phyloP scores from a whole-genome alignment of 164 flowering plant genomes.

The Piper longum region DNA sequence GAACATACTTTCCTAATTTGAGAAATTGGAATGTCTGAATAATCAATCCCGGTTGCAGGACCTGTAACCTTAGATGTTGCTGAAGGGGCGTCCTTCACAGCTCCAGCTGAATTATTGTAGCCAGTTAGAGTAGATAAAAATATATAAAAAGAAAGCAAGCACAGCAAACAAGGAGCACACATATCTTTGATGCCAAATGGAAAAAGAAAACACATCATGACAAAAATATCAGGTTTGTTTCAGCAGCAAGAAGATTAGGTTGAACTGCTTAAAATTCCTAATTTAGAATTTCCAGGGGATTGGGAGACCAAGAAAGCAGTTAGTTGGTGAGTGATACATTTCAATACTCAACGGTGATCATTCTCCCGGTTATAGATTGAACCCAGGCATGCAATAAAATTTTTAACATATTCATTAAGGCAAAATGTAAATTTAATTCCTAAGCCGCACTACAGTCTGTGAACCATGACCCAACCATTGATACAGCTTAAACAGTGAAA shows the following conservation, averaged over 20 bases:
- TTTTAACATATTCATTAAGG: too few species aligned
- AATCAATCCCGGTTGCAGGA: constrained; percentile 32
- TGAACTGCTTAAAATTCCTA: too few species aligned
- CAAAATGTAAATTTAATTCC: too few species aligned
- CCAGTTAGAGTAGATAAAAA: not conserved
- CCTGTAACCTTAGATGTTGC: constrained; percentile 29
- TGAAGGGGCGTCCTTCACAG: constrained; percentile 39
- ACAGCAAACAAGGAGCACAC: not conserved
- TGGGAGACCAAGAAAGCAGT: too few species aligned
- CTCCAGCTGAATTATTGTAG: constrained; percentile 35
- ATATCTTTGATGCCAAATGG: too few species aligned
- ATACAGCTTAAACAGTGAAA: not conserved
- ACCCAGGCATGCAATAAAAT: not conserved
- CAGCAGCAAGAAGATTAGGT: too few species aligned
- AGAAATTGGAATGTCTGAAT: constrained; percentile 63
- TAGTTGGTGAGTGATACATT: too few species aligned
- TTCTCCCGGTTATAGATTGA: not conserved
- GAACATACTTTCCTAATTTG: constrained; percentile 81
- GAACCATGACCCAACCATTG: not conserved
- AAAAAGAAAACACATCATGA: too few species aligned
- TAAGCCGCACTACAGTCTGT: too few species aligned
- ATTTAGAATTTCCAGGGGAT: not conserved
- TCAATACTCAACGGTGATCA: not conserved
- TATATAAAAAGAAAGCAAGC: not conserved
- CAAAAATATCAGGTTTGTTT: too few species aligned